These are phyloP conservation scores for Oxytropis ochrocephala DNA, from an alignment of 306 rosid genomes.

Conservation along the genomic window DNA sequence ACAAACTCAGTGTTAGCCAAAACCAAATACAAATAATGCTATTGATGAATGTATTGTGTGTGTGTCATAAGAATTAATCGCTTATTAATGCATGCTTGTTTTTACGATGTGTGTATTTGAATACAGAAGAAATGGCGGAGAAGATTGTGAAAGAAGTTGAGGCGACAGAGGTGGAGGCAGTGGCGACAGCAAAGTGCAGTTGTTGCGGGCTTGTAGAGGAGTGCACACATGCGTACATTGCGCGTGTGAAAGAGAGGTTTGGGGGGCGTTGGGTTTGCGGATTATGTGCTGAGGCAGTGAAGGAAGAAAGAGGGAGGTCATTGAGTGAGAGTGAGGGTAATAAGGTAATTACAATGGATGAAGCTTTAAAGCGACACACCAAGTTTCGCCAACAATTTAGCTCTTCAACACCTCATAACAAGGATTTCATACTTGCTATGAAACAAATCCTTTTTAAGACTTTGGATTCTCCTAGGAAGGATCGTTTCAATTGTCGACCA, in stretches of 20 bases:
- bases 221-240: slow-evolving; percentile 62
- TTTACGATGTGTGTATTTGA: not conserved
- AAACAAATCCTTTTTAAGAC: slow-evolving; percentile 55
- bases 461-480: slow-evolving; percentile 47
- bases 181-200: slow-evolving; percentile 42
- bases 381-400: slow-evolving; percentile 46
- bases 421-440: slow-evolving; percentile 49
- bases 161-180: slow-evolving; percentile 24
- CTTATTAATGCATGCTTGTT: not conserved
- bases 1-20: no score
- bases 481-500: slow-evolving; percentile 28
- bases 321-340: slow-evolving; percentile 10
- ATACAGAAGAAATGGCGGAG: slow-evolving; percentile 1
- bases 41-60: no score
- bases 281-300: slow-evolving; percentile 68
- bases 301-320: slow-evolving; percentile 45
- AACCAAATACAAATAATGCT: no score
- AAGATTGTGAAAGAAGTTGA: slow-evolving; percentile 23
- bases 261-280: slow-evolving; percentile 83
- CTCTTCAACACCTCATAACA: slow-evolving; percentile 39
- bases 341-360: slow-evolving; percentile 35
- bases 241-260: slow-evolving; percentile 45
- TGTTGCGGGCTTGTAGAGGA: slow-evolving; percentile 79
- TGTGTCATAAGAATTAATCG: not conserved
- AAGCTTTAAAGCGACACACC: slow-evolving; percentile 59